Base-by-base conservation (phyloP, 2,329 filamentous ascomycete genomes). In the Colletotrichum endophyticum region DNA sequence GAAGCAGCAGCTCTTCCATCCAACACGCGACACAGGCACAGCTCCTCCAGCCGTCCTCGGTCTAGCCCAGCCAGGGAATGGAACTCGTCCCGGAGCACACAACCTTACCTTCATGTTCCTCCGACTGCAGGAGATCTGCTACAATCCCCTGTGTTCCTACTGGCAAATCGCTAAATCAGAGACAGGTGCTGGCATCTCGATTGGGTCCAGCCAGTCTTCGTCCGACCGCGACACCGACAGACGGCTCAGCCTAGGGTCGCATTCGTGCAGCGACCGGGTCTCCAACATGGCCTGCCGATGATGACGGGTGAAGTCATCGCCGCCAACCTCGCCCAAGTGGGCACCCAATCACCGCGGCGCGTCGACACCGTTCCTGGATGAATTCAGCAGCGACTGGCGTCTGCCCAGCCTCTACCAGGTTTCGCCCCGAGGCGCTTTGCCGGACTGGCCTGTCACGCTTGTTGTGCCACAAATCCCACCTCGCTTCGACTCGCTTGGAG, bases 221-320 rank as follows among this genome's bases (percentile, higher is more conserved):
- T 53, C 44, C 0, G 44, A 53, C 44, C 44, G n/a, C 44, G 44
- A 53, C 44, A n/a, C 44, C 44, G n/a, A 53, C 30, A 22, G 32
- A 63, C 57, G 34, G 62, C 62, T 44, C 34, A 64, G 32, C 27
- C 53, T 36, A 69, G n/a, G 62, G 63, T 69, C 28, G 63, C 70
- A 73, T 64, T 59, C 32, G 39, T 49, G 49, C 32, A 34, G 63
- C 63, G 39, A 27, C 70, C 22, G 32, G 63, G 53, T 73, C 7
- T 57, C 32, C 63, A 66, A 64, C n/a, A 34, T 74, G 73, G 57
- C 34, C 70, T 70, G 36, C 53, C 49, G 73, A 77, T 77, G 76
- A 77, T 77, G 76, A 76, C 28, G 36, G 30, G 76, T 77, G 76
- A 77, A 71, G 76, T 77, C 76, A 77, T 77, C 73, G 69, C 73